Base-by-base conservation (phyloP, 2,329 filamentous ascomycete genomes). In the Ophiostoma sp. region DNA sequence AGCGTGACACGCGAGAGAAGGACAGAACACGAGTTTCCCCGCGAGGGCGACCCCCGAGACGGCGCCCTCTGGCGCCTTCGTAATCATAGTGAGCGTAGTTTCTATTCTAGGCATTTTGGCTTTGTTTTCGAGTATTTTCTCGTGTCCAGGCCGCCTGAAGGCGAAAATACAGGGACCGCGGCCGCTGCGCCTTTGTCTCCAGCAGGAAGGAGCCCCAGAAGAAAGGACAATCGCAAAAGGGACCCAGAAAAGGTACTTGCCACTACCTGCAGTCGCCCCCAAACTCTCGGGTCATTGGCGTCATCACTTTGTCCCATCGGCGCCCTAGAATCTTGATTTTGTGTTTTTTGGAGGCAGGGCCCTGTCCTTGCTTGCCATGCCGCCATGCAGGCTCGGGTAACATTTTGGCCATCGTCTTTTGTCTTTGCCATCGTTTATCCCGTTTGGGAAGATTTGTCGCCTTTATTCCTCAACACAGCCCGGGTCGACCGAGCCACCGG, bases 401-500 rank as follows among this genome's bases (percentile, higher is more conserved):
- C 55, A 15, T 33, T 57, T 59, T 33, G 55, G 55, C 45, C 8
- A 36, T 36, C 8, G 19, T 48, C 45, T 48, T 48, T 48, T 55
- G 9, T n/a, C n/a, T 57, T 57, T 31, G 55, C 28, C 59, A 64
- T 25, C 17, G 28, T 64, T 25, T 64, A 33, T 42, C 33, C 59
- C 33, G 36, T 42, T 64, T 64, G 59, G 59, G 59, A 64, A 64
- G 33, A 25, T 22, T 33, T 61, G n/a, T 61, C 55, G 45, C 25
- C 66, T 36, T 50, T 45, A 22, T 31, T 68, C 48, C 45, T 33
- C 28, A 6, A 19, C 33, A 55, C 63, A 28, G 63, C 63, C 69
- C 69, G 69, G 69, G 15, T 57, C 59, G 70, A 42, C 70, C 59
- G 70, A 63, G 70, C 59, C 11, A 55, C 33, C 52, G 69, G 69